Evolutionary conservation across 2,329 filamentous ascomycete genomes (phyloP).

Genomic region (Blumeriella jaapii): DNA sequence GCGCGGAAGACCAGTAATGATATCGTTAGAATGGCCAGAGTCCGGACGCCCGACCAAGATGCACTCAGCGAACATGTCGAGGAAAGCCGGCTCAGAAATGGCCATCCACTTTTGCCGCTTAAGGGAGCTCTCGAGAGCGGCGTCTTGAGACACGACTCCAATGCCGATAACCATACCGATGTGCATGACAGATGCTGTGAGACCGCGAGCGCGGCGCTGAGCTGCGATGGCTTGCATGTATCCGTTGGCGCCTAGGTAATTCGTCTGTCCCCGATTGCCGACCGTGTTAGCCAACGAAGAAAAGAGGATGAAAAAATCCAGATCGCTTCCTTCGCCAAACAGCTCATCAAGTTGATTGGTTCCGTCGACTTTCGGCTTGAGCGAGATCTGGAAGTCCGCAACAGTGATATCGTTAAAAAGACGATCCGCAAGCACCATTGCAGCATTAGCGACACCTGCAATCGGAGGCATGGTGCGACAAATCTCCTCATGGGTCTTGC

Average conservation of each 20-base stretch:
- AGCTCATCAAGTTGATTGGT: constrained; percentile 25
- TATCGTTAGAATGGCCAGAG: constrained; percentile 7
- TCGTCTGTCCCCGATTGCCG: constrained; percentile 31
- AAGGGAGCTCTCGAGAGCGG: constrained; percentile 8
- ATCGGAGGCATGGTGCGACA: constrained; percentile 27
- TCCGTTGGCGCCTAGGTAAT: constrained; percentile 35
- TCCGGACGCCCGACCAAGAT: constrained; percentile 6
- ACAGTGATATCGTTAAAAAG: constrained; percentile 25
- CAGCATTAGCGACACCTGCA: constrained; percentile 33
- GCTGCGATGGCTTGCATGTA: constrained; percentile 28
- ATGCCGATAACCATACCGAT: constrained; percentile 37
- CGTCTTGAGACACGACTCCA: constrained; percentile 27
- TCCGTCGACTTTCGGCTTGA: constrained; percentile 29
- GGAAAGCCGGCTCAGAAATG: constrained; percentile 10
- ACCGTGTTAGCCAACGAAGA: constrained; percentile 25
- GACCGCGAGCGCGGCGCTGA: constrained; percentile 30
- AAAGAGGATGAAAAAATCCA: constrained; percentile 32
- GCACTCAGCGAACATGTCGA: constrained; percentile 11
- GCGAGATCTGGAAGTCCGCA: constrained; percentile 18
- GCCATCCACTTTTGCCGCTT: constrained; percentile 11
- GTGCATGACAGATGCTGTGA: constrained; percentile 38
- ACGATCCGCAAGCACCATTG: constrained; percentile 33
- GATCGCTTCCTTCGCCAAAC: constrained; percentile 18
- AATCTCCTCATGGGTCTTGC: constrained; percentile 7
- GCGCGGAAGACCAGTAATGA: constrained; percentile 8